Base-by-base conservation (phyloP, 768 basidiomycete species). In the Mycena sanguinolenta region DNA sequence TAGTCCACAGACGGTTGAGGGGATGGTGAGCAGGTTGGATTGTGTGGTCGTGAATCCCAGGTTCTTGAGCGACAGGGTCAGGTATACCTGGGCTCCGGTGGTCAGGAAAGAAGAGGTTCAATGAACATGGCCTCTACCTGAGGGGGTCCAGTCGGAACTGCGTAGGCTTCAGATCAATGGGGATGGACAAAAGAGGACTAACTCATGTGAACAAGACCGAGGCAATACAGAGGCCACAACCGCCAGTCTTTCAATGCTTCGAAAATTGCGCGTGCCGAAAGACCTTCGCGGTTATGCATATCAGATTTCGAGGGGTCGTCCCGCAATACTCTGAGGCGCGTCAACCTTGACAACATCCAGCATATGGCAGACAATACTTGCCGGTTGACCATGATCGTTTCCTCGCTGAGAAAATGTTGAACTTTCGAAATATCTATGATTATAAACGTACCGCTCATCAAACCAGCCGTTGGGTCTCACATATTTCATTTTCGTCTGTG, bases 231-330 rank as follows among this genome's bases (percentile, higher is more conserved):
- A 0, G 91, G 91, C 90, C 90, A 92, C 12, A 91, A 77, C 73
- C 90, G 89, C 63, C 86, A 91, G 75, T 92, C 91, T 38, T 83
- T 84, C 9, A 90, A 58, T 0, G 89, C 87, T 9, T 77, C 79
- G 86, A 87, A 91, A 5, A 91, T 75, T 7, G 85, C 81, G 72
- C 80, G 83, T 6, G 84, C 38, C 0, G 86, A 82, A 14, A 92
- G 74, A 0, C 86, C 89, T 78, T 92, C 86, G 49, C 91, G 87
- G 69, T 92, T 92, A 78, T 91, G 90, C 91, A 92, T 91, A n/a
- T n/a, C n/a, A n/a, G n/a, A n/a, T n/a, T n/a, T n/a, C n/a, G n/a
- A n/a, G n/a, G n/a, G n/a, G 66, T 90, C 89, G 2, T 86, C 87
- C 85, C 87, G 50, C 3, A 63, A 23, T 21, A 46, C 21, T n/a